These are phyloP conservation scores for Colletotrichum higginsianum DNA, from an alignment of 2,329 filamentous ascomycete species.

Conservation along the genomic window DNA sequence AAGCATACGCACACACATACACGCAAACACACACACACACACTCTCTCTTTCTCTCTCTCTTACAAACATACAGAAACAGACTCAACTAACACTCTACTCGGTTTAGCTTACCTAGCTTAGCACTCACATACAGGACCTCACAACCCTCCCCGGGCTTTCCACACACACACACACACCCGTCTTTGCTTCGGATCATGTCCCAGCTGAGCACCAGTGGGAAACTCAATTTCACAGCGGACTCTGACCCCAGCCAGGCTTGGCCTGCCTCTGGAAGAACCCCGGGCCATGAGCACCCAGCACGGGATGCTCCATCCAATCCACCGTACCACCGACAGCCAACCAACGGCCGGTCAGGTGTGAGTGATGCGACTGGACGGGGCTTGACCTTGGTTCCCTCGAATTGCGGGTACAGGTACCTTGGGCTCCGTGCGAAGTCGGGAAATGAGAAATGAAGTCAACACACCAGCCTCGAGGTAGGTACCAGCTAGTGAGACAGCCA, in stretches of 20 bases:
- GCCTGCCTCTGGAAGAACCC: constrained; percentile 38
- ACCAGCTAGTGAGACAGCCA: not conserved
- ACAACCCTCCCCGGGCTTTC: not conserved
- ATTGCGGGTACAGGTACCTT: constrained; percentile 18
- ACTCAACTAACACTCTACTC: constrained; percentile 6
- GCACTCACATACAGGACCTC: not conserved
- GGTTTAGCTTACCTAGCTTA: constrained; percentile 14
- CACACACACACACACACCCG: constrained; percentile 21
- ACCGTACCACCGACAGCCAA: constrained; percentile 33
- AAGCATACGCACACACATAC: not conserved
- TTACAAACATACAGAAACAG: not conserved
- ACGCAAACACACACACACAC: not conserved
- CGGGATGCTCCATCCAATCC: constrained; percentile 41
- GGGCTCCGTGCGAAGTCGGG: constrained; percentile 30
- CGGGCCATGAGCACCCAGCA: constrained; percentile 24
- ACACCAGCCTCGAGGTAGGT: constrained; percentile 6
- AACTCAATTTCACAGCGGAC: constrained; percentile 42
- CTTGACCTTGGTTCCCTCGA: not conserved
- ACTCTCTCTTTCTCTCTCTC: too few relatives aligned
- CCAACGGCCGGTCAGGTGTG: constrained; percentile 33
- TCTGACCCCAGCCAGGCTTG: constrained; percentile 33
- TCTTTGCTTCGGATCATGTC: constrained; percentile 40
- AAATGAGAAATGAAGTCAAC: not conserved
- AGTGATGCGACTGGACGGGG: constrained; percentile 37
- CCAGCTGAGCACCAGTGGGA: constrained; percentile 38